These are phyloP conservation scores for Hydnum rufescens DNA, from an alignment of 768 basidiomycete genomes.

Conservation along the genomic window DNA sequence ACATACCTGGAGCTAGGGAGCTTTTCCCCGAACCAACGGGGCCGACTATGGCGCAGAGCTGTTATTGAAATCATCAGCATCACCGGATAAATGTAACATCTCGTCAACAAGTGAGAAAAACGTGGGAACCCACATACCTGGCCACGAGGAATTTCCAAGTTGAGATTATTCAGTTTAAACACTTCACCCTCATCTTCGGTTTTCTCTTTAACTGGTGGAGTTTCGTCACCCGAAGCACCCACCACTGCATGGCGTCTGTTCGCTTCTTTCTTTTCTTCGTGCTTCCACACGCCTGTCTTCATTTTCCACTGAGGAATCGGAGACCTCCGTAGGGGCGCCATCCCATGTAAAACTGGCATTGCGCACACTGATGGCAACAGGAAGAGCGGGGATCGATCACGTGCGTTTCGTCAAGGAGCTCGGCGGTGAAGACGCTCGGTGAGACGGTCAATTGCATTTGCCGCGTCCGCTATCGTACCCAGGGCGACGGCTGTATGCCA, in stretches of 20 bases:
- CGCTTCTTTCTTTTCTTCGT: conserved; percentile 11
- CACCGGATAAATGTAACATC: not conserved
- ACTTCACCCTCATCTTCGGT: conserved; percentile 14
- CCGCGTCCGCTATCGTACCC: conserved; percentile 71
- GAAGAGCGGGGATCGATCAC: conserved; percentile 32
- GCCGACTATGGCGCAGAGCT: conserved; percentile 45
- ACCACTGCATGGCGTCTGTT: conserved; percentile 6
- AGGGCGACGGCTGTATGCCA: conserved; percentile 6
- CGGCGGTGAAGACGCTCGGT: conserved; percentile 69
- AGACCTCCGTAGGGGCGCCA: conserved; percentile 31
- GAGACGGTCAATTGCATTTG: conserved; percentile 56
- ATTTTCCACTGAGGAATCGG: too few relatives aligned
- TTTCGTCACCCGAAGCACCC: conserved; percentile 11
- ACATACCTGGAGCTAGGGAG: conserved; percentile 11
- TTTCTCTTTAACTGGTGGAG: conserved; percentile 11
- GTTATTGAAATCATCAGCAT: conserved; percentile 14
- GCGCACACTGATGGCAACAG: conserved; percentile 46
- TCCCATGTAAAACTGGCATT: conserved; percentile 73
- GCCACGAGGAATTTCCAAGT: conserved; percentile 35
- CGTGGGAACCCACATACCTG: conserved; percentile 22
- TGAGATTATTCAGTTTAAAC: conserved; percentile 50
- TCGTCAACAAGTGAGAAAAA: not conserved
- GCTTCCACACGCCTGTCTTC: conserved; percentile 9
- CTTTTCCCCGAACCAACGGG: conserved; percentile 51
- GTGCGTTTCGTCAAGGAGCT: conserved; percentile 41